A percentile compares a stretch with the other conserved stretches of the same genome.
Conservation (phyloP, 2,329 filamentous ascomycete genomes). For the Hymenoscyphus albidus region DNA sequence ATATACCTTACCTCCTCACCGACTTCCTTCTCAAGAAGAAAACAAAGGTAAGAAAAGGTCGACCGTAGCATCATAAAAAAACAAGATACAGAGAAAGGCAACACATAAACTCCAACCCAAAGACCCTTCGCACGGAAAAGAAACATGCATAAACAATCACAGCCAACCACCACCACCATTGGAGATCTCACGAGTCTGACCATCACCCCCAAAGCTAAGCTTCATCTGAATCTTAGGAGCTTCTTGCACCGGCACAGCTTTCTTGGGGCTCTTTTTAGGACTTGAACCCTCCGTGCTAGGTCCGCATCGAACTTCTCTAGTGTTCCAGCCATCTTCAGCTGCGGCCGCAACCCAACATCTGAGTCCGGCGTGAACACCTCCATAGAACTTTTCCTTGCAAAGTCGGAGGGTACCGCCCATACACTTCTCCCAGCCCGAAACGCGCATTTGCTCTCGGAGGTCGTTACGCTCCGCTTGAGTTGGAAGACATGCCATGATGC, state of each 20-base stretch:
- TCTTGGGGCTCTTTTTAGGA: conserved; percentile 44
- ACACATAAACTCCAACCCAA: neutral
- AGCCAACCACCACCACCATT: conserved; percentile 26
- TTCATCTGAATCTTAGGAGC: conserved; percentile 34
- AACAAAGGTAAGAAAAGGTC: neutral
- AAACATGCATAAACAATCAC: conserved; percentile 10
- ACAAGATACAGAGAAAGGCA: neutral
- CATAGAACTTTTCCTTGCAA: conserved; percentile 98
- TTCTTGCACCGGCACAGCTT: conserved; percentile 18
- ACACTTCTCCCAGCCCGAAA: conserved; percentile 87
- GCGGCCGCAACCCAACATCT: conserved; percentile 89
- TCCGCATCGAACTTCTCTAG: conserved; percentile 74
- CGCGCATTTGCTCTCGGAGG: conserved; percentile 71
- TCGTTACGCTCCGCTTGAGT: conserved; percentile 66
- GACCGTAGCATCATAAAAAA: conserved; percentile 3
- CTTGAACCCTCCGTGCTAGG: conserved; percentile 43
- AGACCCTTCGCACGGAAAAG: neutral
- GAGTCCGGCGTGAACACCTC: conserved; percentile 81
- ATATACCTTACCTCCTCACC: neutral
- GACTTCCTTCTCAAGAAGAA: neutral
- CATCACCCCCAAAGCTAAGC: conserved; percentile 27
- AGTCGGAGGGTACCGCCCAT: conserved; percentile 81
- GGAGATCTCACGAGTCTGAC: conserved; percentile 14
- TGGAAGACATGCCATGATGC: conserved; percentile 77
- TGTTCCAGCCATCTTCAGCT: conserved; percentile 82